These are phyloP conservation scores for Ceratocystis alfenasii DNA, from an alignment of 2,329 filamentous ascomycete genomes.

Conservation along the genomic window DNA sequence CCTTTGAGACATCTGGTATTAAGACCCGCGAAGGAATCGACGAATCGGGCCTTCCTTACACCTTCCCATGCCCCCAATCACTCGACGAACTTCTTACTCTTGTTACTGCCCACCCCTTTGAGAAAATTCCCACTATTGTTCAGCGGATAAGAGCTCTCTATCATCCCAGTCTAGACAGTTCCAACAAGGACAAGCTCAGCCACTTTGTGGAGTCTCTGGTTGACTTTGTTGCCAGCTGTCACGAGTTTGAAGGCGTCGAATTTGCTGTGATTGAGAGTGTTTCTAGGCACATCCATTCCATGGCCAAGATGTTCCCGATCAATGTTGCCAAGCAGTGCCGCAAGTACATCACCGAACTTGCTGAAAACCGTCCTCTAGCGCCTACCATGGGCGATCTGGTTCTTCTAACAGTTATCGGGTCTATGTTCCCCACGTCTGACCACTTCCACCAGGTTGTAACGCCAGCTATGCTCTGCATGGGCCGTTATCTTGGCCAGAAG, in stretches of 20 bases:
- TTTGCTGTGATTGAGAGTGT: constrained; percentile 65
- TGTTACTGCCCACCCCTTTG: constrained; percentile 46
- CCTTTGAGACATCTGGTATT: constrained; percentile 39
- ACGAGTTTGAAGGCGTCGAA: constrained; percentile 34
- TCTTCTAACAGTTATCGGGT: constrained; percentile 69
- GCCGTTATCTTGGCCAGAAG: constrained; percentile 69
- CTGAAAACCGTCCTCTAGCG: constrained; percentile 37
- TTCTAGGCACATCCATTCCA: constrained; percentile 81
- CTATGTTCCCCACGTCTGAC: constrained; percentile 87
- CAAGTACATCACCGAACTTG: constrained; percentile 51
- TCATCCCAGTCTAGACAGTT: constrained; percentile 70
- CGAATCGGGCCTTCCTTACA: constrained; percentile 58
- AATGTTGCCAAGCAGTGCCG: constrained; percentile 70
- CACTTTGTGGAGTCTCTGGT: constrained; percentile 56
- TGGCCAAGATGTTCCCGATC: constrained; percentile 73
- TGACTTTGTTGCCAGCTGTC: constrained; percentile 43
- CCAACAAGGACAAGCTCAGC: constrained; percentile 73
- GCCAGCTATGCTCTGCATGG: constrained; percentile 75
- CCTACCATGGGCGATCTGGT: constrained; percentile 55
- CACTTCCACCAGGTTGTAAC: constrained; percentile 95
- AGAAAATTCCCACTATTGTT: constrained; percentile 64
- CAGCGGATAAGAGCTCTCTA: constrained; percentile 87
- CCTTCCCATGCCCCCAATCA: constrained; percentile 71
- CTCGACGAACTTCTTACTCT: constrained; percentile 63
- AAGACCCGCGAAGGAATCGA: constrained; percentile 33